phyloP scores from a whole-genome alignment of 441 rosid genomes.

The Lepidium campestre region DNA sequence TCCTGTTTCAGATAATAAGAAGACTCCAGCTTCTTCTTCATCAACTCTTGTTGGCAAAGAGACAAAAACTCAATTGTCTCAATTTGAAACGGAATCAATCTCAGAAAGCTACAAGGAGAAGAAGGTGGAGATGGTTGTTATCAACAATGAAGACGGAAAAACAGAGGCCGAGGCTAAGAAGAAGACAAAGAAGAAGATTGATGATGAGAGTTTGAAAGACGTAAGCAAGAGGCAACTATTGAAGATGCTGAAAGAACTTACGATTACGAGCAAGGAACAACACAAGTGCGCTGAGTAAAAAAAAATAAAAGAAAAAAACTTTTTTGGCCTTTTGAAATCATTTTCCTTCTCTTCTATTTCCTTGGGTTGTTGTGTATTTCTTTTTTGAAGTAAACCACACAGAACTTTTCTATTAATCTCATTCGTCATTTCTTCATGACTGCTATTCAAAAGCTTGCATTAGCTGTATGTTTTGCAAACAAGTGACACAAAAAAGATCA shows the following conservation, averaged over 20 bases:
- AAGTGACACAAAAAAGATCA: not conserved
- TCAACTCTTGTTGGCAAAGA: not conserved
- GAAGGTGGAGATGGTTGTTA: constrained; percentile 21
- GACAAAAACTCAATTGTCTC: not conserved
- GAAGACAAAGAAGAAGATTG: not conserved
- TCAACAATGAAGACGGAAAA: constrained; percentile 7
- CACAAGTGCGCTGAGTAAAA: constrained; percentile 5
- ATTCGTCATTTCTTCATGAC: not conserved
- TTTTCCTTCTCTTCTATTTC: not conserved
- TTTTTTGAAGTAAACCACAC: constrained; percentile 3
- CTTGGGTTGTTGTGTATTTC: not conserved
- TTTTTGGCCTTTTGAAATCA: not conserved
- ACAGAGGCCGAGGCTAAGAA: not conserved
- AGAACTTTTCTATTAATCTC: not conserved
- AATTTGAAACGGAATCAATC: constrained; percentile 31
- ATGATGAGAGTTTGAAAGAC: constrained; percentile 22
- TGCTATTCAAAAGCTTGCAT: not conserved
- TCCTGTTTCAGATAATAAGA: constrained; percentile 13
- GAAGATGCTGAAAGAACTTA: constrained; percentile 26
- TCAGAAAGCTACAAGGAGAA: constrained; percentile 14
- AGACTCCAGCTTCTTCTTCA: constrained; percentile 6
- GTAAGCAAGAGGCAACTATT: constrained; percentile 25
- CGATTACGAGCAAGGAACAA: constrained; percentile 24
- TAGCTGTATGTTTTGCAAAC: not conserved
- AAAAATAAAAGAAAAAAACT: not conserved